These are phyloP conservation scores for Annulohypoxylon stygium DNA, from an alignment of 495 filamentous ascomycete species.

Conservation along the genomic window DNA sequence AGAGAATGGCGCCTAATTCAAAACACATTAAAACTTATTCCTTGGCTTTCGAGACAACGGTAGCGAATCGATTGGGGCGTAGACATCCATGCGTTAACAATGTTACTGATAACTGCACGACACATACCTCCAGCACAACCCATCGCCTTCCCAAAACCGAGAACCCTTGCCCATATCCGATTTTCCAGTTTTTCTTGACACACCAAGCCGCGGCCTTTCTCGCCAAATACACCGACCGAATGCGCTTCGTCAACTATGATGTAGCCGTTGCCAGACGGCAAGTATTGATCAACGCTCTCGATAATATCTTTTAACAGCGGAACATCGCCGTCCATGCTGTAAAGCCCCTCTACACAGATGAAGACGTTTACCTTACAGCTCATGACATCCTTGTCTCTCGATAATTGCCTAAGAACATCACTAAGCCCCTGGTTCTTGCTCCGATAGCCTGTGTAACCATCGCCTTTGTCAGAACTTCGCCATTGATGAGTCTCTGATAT, in stretches of 20 bases:
- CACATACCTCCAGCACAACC: constrained; percentile 77
- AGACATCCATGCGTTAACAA: neutral
- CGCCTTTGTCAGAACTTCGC: constrained; percentile 42
- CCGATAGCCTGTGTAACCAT: neutral
- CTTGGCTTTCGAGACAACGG: neutral
- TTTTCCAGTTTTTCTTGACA: constrained; percentile 74
- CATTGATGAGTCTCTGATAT: constrained; percentile 48
- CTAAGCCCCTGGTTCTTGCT: constrained; percentile 45
- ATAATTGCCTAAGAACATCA: constrained; percentile 32
- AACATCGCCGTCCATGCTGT: constrained; percentile 88
- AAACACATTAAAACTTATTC: constrained; percentile 25
- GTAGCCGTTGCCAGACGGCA: constrained; percentile 71
- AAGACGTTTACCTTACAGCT: constrained; percentile 66
- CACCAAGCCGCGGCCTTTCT: constrained; percentile 74
- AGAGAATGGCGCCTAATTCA: constrained; percentile 60
- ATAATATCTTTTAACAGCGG: constrained; percentile 73
- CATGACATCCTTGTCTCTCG: constrained; percentile 34
- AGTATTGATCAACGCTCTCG: constrained; percentile 64
- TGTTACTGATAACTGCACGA: neutral
- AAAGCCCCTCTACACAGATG: constrained; percentile 79
- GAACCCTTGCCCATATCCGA: constrained; percentile 74
- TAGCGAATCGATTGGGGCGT: neutral
- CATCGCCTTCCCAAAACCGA: constrained; percentile 84
- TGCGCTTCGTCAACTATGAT: constrained; percentile 87
- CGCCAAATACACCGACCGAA: constrained; percentile 75